These are phyloP conservation scores for Eucalyptus marginata DNA, from an alignment of 345 rosid species.

Conservation along the genomic window DNA sequence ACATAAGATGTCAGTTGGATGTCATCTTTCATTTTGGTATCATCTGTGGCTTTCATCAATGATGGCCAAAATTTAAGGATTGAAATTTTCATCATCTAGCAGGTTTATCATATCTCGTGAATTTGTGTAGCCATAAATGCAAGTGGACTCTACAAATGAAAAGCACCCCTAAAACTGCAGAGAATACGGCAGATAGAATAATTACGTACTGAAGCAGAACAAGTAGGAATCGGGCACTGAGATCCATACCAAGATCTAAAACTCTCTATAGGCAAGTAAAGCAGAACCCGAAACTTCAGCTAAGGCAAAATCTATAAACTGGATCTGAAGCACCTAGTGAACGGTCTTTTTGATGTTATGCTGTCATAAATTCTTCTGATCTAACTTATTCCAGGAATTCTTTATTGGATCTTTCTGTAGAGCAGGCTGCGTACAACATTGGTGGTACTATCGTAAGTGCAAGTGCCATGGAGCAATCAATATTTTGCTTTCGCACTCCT, in stretches of 20 bases:
- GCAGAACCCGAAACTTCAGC: neutral
- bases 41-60: neutral
- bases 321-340: neutral
- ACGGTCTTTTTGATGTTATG: neutral
- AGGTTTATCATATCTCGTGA: neutral
- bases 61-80: neutral
- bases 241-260: neutral
- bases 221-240: neutral
- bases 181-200: neutral
- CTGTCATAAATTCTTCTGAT: neutral
- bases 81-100: neutral
- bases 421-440: constrained; percentile 89
- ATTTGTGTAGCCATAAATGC: neutral
- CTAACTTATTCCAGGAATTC: neutral
- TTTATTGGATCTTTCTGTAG: constrained; percentile 27
- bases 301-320: neutral
- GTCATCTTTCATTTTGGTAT: neutral
- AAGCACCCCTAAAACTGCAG: neutral
- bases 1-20: neutral
- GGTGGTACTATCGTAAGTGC: constrained; percentile 75
- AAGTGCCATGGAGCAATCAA: constrained; percentile 73
- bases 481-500: constrained; percentile 62
- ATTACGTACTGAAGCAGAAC: neutral
- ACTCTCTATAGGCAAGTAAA: neutral
- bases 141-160: neutral